A percentile compares a stretch with the other conserved stretches of the same genome.
These are phyloP conservation scores for Clohesyomyces aquaticus DNA, from an alignment of 495 filamentous ascomycete species.

Conservation along the genomic window DNA sequence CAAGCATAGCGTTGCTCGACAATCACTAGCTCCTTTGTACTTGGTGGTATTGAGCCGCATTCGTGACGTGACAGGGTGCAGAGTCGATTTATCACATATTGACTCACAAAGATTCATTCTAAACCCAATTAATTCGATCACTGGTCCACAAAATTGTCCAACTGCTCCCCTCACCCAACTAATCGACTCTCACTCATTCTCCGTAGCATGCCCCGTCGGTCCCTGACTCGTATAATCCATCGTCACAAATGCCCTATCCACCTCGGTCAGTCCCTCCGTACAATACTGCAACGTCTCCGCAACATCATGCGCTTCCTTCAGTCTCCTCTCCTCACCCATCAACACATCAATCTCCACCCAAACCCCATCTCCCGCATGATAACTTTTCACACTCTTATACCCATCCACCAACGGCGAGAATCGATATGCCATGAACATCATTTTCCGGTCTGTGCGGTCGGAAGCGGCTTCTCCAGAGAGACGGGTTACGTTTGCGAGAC, in stretches of 20 bases:
- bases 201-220: conserved; percentile 36
- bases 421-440: conserved; percentile 53
- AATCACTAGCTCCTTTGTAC: too few relatives aligned
- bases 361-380: conserved; percentile 56
- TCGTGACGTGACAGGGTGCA: too few relatives aligned
- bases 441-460: conserved; percentile 47
- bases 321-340: conserved; percentile 49
- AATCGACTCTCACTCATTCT: conserved; percentile 31
- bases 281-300: conserved; percentile 59
- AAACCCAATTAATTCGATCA: too few relatives aligned
- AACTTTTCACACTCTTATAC: conserved; percentile 53
- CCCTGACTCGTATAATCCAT: conserved; percentile 47
- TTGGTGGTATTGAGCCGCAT: too few relatives aligned
- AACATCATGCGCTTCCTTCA: conserved; percentile 53
- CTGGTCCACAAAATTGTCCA: too few relatives aligned
- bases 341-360: conserved; percentile 57
- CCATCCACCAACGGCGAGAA: conserved; percentile 53
- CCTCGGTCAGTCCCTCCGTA: conserved; percentile 50
- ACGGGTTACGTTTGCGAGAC: conserved; percentile 53
- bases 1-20: too few relatives aligned
- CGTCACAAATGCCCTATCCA: conserved; percentile 56
- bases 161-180: too few relatives aligned
- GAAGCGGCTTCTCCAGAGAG: conserved; percentile 49
- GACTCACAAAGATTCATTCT: too few relatives aligned
- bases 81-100: too few relatives aligned